A percentile compares a stretch with the other conserved stretches of the same genome.
These are phyloP conservation scores for Ceratobasidium sp. DNA, from an alignment of 1,284 basidiomycete species.

Conservation along the genomic window DNA sequence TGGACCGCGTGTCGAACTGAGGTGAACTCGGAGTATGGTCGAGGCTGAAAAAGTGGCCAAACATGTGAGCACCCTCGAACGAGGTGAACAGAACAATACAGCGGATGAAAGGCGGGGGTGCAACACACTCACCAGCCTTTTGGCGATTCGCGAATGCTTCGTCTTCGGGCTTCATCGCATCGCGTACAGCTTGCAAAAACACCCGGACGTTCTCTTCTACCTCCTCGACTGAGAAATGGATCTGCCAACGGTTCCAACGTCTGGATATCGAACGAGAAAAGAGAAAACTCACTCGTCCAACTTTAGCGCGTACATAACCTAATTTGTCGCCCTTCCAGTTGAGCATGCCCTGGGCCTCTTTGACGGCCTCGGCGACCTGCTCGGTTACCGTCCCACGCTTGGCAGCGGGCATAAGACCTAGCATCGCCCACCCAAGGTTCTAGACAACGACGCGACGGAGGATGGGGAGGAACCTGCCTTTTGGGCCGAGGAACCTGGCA, in stretches of 20 bases:
- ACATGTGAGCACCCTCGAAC: slow-evolving; percentile 28
- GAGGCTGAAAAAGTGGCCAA: slow-evolving; percentile 62
- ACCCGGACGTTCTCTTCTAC: slow-evolving; percentile 83
- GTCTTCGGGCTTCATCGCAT: slow-evolving; percentile 71
- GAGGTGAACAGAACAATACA: slow-evolving; percentile 1
- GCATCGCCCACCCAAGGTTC: not conserved
- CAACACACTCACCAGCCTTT: slow-evolving; percentile 52
- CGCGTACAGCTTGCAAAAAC: slow-evolving; percentile 81
- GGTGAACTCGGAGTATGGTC: slow-evolving; percentile 75
- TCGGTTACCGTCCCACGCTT: slow-evolving; percentile 94
- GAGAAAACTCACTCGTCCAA: slow-evolving; percentile 67
- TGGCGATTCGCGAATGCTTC: slow-evolving; percentile 48
- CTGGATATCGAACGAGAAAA: not conserved
- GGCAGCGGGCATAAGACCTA: slow-evolving; percentile 86
- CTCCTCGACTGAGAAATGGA: slow-evolving; percentile 78
- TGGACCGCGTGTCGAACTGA: slow-evolving; percentile 88
- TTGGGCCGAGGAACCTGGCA: slow-evolving; percentile 90
- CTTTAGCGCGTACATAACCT: slow-evolving; percentile 84
- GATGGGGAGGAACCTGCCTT: slow-evolving; percentile 61
- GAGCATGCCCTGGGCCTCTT: slow-evolving; percentile 80
- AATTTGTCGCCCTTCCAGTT: slow-evolving; percentile 94
- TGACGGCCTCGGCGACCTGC: slow-evolving; percentile 83
- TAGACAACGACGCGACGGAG: not conserved
- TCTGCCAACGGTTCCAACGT: slow-evolving; percentile 57
- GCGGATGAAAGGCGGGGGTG: slow-evolving; percentile 21